These are phyloP conservation scores for Chaetomidium leptoderma DNA, from an alignment of 495 filamentous ascomycete species.

Conservation along the genomic window DNA sequence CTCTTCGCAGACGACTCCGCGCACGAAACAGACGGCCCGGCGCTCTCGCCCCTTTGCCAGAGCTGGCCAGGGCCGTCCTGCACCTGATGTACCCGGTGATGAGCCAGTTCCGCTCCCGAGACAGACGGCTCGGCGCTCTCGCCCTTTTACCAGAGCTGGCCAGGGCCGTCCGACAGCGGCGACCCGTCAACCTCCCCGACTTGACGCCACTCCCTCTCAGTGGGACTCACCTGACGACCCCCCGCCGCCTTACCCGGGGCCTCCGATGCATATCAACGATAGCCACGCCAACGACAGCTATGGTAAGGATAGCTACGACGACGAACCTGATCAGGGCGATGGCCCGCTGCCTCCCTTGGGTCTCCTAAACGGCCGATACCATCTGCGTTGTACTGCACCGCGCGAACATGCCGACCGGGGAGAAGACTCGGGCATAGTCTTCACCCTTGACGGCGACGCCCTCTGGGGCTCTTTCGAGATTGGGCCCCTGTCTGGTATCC, in stretches of 20 bases:
- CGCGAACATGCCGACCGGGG: conserved; percentile 14
- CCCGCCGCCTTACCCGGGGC: conserved; percentile 27
- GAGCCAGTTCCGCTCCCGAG: not conserved
- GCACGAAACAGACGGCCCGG: conserved; percentile 20
- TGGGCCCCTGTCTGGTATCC: conserved; percentile 28
- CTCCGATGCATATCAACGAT: not conserved
- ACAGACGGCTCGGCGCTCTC: conserved; percentile 7
- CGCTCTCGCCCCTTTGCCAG: no score
- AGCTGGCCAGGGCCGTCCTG: not conserved
- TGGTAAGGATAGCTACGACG: not conserved
- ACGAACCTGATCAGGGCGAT: conserved; percentile 6
- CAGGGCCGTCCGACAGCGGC: not conserved
- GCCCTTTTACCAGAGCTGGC: conserved; percentile 3
- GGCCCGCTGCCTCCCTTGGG: conserved; percentile 26
- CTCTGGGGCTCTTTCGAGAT: conserved; percentile 37
- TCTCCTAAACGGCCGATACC: conserved; percentile 47
- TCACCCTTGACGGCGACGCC: conserved; percentile 32
- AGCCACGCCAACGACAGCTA: not conserved
- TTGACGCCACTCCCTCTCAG: conserved; percentile 8
- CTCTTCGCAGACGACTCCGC: not conserved
- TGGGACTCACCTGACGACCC: conserved; percentile 23
- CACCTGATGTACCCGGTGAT: not conserved
- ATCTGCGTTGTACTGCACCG: conserved; percentile 26
- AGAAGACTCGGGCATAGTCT: conserved; percentile 19
- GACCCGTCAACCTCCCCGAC: not conserved